Evolutionary conservation across 108 stramenopile species (phyloP).

Genomic region (Skeletonema menzelii): DNA sequence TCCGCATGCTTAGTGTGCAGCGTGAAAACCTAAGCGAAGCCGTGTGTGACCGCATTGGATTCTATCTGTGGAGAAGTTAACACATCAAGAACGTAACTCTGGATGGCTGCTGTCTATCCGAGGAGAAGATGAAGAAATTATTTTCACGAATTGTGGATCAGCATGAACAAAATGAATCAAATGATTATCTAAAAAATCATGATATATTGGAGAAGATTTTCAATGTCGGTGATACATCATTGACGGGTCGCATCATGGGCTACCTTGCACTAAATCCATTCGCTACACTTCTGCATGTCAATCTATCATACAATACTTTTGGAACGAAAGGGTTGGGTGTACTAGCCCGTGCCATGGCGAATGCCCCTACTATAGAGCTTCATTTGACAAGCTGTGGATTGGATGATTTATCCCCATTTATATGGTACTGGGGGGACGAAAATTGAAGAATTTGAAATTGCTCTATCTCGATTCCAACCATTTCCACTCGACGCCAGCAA

Average conservation of each 20-base stretch:
- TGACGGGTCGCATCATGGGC: not conserved
- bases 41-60: conserved; percentile 6
- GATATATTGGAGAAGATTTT: conserved; percentile 7
- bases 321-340: conserved; percentile 16
- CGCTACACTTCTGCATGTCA: conserved; percentile 1
- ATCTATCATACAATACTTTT: conserved; percentile 1
- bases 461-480: not conserved
- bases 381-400: not conserved
- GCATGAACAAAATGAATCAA: conserved; percentile 19
- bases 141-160: conserved; percentile 19
- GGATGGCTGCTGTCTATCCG: not conserved
- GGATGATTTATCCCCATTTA: not conserved
- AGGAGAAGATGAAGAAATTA: conserved; percentile 11
- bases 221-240: not conserved
- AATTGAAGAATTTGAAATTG: not conserved
- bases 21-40: not conserved
- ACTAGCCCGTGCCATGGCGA: conserved; percentile 15
- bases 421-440: not conserved
- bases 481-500: not conserved
- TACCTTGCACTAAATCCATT: conserved; percentile 8
- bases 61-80: conserved; percentile 11
- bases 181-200: conserved; percentile 6
- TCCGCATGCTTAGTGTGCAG: not conserved
- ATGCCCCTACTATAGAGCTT: conserved; percentile 2
- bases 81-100: conserved; percentile 13